Base-by-base conservation (phyloP, 1,139 yeast genomes). In the Lodderomyces jiufengensis region DNA sequence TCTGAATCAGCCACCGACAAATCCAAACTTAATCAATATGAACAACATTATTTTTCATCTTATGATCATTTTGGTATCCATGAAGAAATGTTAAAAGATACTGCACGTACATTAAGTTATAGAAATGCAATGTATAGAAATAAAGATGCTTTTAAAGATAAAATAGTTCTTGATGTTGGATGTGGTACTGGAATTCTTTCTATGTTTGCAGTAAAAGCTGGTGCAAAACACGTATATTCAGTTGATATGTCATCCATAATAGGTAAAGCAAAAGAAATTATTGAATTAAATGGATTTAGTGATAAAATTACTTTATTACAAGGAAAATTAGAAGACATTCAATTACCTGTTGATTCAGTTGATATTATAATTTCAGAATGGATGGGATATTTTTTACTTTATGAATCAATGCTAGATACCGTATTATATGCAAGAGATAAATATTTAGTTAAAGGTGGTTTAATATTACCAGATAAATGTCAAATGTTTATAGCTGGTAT, bases 61-160 rank as follows among this genome's bases (percentile, higher is more conserved):
- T 92, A 92, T 54, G 97, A 92, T 59, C 97, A 92, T 59, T 90
- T 87, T 55, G 97, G 97, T 38, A 94, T 94, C 55, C 99, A 94
- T 57, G 98, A 94, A 64, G 97, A 90, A 61, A 94, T 94, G 99
- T 79, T 94, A 55, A 95, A 92, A 63, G 99, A 94, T 59, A 78
- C 87, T 38, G 86, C 88, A 27, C 80, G 99, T 61, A 94, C 99
- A 7, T 70, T 90, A 46, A 78, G 95, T 24, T 94, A 94, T 66
- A 75, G 97, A 54, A 84, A 85, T 44, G 96, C 97, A 40, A 92
- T 94, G 66, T 80, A 80, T 66, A 88, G 87, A 61, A 94, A 94
- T 69, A 84, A 84, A 57, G 84, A 83, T 52, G 66, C 87, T 44
- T 92, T 94, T 70, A 86, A 88, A 60, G 97, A 78, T 63, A 94